Evolutionary conservation across 2,329 filamentous ascomycete species (phyloP), one percentile per base, ranked within the genome.

Genomic region (Microsporum ferrugineum): DNA sequence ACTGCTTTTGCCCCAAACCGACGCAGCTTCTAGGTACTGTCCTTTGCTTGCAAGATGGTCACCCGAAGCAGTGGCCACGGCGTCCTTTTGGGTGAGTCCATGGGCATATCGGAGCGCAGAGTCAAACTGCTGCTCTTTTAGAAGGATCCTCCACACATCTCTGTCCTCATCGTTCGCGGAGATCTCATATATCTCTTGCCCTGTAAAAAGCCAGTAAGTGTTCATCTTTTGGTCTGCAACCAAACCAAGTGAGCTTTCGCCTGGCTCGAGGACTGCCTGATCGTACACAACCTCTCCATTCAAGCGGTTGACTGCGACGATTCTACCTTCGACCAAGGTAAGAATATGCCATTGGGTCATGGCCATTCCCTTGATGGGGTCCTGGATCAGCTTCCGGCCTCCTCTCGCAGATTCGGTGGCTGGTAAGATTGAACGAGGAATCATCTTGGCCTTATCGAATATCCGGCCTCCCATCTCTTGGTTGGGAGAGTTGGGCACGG

Each of bases 201-300:
- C 82, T 0, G 92, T 97, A 70, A 97, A 95, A 1, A 99, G 81
- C 94, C 95, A 99, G 71, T 92, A 96, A 0, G 94, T 99, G 69
- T 92, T 95, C 78, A 96, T 96, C 72, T 94, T 92, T 63, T 88
- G 82, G 73, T 99, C 94, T 6, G 92, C 86, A 58, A 91, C 87
- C 17, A 99, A 82, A 0, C 89, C 91, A n/a, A 99, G 78, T 3
- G 87, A 84, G 68, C 81, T 86, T 68, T 96, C 88, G 0, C 88
- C 88, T 3, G 84, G 82, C 60, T 92, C 88, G 12, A 97, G 79
- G 3, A 99, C 87, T 27, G 86, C 80, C 73, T 97, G 91, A 71
- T 96, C 89, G 67, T 94, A 95, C 1, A 96, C 88, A 56, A 92
- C 80, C 58, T 86, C 84, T 33, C 92, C 90, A 45, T 91, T 94